These are phyloP conservation scores for Nepenthes alata DNA, from an alignment of 179 eudicot genomes.

Conservation along the genomic window DNA sequence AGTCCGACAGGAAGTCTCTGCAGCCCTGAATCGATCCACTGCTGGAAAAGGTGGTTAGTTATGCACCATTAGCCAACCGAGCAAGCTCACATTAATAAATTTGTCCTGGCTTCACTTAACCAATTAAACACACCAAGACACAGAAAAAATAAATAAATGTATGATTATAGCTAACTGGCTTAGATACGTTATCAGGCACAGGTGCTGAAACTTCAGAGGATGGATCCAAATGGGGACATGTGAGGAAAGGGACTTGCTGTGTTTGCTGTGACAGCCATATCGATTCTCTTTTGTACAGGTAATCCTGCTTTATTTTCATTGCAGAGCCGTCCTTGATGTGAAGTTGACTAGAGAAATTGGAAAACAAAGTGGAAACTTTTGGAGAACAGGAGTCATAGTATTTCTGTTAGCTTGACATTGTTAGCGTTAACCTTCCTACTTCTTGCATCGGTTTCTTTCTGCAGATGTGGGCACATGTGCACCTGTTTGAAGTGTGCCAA, in stretches of 20 bases:
- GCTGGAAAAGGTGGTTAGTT: constrained; percentile 46
- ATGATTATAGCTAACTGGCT: no score
- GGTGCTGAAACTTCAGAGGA: constrained; percentile 78
- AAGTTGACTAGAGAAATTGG: no score
- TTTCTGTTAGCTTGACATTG: no score
- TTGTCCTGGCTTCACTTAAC: no score
- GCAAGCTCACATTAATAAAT: no score
- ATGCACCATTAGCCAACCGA: neutral
- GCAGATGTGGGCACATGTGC: constrained; percentile 99
- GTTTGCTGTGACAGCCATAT: constrained; percentile 88
- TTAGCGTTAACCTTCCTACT: no score
- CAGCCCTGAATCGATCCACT: constrained; percentile 74
- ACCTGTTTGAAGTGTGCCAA: constrained; percentile 88
- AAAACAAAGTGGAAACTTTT: no score
- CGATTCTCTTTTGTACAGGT: constrained; percentile 94
- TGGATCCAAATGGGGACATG: constrained; percentile 88
- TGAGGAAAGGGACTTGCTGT: constrained; percentile 82
- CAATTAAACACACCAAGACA: no score
- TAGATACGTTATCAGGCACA: neutral
- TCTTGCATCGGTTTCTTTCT: neutral
- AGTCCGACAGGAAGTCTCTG: constrained; percentile 95
- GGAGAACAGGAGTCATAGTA: no score
- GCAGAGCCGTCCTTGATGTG: no score
- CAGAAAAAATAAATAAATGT: no score
- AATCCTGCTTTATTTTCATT: constrained; percentile 1